Conservation (phyloP, 495 filamentous ascomycete genomes). For the Neurospora sp. region DNA sequence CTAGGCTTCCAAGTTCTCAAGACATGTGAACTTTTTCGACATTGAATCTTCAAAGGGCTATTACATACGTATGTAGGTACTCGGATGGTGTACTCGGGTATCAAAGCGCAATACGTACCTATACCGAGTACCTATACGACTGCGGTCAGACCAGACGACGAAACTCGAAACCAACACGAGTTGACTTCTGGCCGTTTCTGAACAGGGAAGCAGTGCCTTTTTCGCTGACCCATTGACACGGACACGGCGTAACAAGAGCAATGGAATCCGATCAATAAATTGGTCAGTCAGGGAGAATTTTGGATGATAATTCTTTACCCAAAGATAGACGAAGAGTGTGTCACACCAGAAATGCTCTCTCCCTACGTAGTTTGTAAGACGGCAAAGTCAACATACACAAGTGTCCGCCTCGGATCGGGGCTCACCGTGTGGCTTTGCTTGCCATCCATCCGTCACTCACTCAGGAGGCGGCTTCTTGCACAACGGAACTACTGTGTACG, state of each 20-base stretch:
- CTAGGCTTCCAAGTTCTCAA: not conserved
- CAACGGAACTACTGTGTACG: not conserved
- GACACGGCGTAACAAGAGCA: not conserved
- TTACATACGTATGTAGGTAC: not conserved
- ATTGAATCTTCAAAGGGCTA: not conserved
- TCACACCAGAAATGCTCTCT: not conserved
- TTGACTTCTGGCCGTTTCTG: not conserved
- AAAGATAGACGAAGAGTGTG: not conserved
- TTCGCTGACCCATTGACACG: not conserved
- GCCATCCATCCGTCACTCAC: not conserved
- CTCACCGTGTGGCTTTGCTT: not conserved
- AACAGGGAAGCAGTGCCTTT: not conserved
- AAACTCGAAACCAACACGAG: not conserved
- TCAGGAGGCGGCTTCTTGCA: not conserved
- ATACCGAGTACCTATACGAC: not conserved
- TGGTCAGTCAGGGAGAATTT: not conserved
- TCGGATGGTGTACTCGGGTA: not conserved
- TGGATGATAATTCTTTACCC: not conserved
- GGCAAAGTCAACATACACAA: not conserved
- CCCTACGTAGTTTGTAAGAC: not conserved
- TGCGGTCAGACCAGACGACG: not conserved
- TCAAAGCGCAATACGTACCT: not conserved
- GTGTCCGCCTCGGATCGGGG: not conserved
- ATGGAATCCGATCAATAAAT: not conserved
- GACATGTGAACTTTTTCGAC: not conserved